Evolutionary conservation across 2,329 filamentous ascomycete genomes (phyloP), one percentile per base, ranked within the genome.

Genomic region (Penicillium capsulatum): DNA sequence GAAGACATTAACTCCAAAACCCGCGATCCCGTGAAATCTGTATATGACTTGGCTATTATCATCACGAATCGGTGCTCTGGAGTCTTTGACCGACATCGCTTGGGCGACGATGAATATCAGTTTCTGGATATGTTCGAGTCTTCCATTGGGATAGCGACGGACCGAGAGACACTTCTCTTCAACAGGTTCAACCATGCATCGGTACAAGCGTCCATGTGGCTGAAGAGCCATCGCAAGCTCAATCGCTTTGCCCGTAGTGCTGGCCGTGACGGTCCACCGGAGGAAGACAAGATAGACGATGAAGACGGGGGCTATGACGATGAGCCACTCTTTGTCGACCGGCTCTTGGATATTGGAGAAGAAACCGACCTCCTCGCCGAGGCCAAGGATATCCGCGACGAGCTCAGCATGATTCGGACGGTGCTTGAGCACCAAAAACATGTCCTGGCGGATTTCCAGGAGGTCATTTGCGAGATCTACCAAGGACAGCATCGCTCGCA

Each of bases 91-190:
- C 70, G 77, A 5, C 75, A 79, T 44, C 70, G 72, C 3, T 65
- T 76, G 34, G 73, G 73, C 15, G 73, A 80, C 46, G 77, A 80
- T 40, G 70, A 79, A 19, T 80, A 77, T 34, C 77, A 81, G 44
- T 83, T 84, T 36, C 56, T 83, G 1, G 80, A 83, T 45, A 83
- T 83, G 75, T 84, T 84, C 44, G 79, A 83, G 48, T 72, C 71
- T 10, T 78, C 74, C 2, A 81, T 84, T 29, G 80, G 80, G 8
- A 61, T 61, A 17, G 61, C 60, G 2, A 76, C 73, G 15, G 73
- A 71, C 55, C 68, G 61, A 27, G 77, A 81, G 54, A 80, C 75
- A 0, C 61, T 71, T n/a, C 68, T 83, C 0, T 83, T 83, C 48
- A 66, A 67, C 22, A 65, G 69, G 10, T 83, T 83, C 62, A 79